phyloP scores from a whole-genome alignment of 2,329 filamentous ascomycete species.

The Aspergillus sojae region DNA sequence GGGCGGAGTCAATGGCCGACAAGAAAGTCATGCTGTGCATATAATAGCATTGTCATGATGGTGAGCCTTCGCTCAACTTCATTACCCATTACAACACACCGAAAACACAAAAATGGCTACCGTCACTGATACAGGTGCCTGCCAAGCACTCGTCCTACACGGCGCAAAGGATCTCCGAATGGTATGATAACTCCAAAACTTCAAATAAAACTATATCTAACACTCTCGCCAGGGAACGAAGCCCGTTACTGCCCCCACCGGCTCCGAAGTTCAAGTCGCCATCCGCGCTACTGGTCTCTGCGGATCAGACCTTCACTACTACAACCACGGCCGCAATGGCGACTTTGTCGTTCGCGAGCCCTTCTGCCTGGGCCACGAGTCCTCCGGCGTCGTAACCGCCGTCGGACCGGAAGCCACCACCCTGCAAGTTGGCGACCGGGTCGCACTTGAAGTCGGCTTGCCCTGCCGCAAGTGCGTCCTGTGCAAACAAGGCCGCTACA shows the following conservation, averaged over 20 bases:
- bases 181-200: slow-evolving; percentile 41
- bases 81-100: background rate
- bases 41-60: background rate
- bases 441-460: slow-evolving; percentile 89
- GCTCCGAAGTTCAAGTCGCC: slow-evolving; percentile 64
- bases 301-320: slow-evolving; percentile 80
- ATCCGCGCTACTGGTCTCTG: slow-evolving; percentile 70
- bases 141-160: slow-evolving; percentile 58
- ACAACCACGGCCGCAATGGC: slow-evolving; percentile 82
- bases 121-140: slow-evolving; percentile 13
- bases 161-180: slow-evolving; percentile 63
- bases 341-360: slow-evolving; percentile 81
- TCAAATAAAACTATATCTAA: slow-evolving; percentile 10
- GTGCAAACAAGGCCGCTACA: slow-evolving; percentile 61
- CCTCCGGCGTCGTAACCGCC: slow-evolving; percentile 75
- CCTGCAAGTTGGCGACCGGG: slow-evolving; percentile 74
- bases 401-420: slow-evolving; percentile 65
- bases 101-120: slow-evolving; percentile 25
- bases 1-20: background rate
- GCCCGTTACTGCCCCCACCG: slow-evolving; percentile 48
- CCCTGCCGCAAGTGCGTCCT: slow-evolving; percentile 70
- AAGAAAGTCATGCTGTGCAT: background rate
- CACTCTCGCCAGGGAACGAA: slow-evolving; percentile 56
- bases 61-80: background rate
- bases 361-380: slow-evolving; percentile 78